Conservation (phyloP, 352 stramenopile genomes). For the Sclerospora graminicola region DNA sequence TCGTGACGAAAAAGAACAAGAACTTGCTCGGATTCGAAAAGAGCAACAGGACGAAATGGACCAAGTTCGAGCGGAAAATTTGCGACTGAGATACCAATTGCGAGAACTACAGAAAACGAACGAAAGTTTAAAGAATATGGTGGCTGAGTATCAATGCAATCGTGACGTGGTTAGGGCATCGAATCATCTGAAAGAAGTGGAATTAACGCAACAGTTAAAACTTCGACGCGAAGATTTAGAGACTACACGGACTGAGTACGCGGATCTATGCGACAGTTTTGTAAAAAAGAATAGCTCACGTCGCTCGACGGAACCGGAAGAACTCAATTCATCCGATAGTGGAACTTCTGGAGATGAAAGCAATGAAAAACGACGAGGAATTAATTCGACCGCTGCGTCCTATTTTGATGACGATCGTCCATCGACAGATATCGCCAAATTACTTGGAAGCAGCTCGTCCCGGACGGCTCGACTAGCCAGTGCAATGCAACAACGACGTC, state of each 20-base stretch:
- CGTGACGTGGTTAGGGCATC: slow-evolving; percentile 46
- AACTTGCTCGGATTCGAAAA: slow-evolving; percentile 6
- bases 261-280: slow-evolving; percentile 32
- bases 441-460: slow-evolving; percentile 17
- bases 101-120: slow-evolving; percentile 49
- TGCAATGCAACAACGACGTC: slow-evolving; percentile 25
- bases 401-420: slow-evolving; percentile 35
- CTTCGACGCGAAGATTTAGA: slow-evolving; percentile 39
- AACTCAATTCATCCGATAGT: slow-evolving; percentile 28
- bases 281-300: slow-evolving; percentile 38
- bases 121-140: slow-evolving; percentile 42
- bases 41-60: slow-evolving; percentile 29
- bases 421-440: slow-evolving; percentile 33
- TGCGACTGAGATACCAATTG: slow-evolving; percentile 39
- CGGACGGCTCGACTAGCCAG: slow-evolving; percentile 21
- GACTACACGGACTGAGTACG: slow-evolving; percentile 28
- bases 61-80: slow-evolving; percentile 43
- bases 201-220: slow-evolving; percentile 49
- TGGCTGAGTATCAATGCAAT: slow-evolving; percentile 46
- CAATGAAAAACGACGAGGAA: slow-evolving; percentile 20
- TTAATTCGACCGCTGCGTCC: slow-evolving; percentile 15
- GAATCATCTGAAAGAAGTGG: slow-evolving; percentile 39
- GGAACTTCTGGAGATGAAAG: slow-evolving; percentile 26
- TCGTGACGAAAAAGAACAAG: slow-evolving; percentile 19
- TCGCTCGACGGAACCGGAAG: slow-evolving; percentile 35